Conservation (phyloP, 202 grass and related monocot genomes). For the Schoenoplectus tabernaemontani region DNA sequence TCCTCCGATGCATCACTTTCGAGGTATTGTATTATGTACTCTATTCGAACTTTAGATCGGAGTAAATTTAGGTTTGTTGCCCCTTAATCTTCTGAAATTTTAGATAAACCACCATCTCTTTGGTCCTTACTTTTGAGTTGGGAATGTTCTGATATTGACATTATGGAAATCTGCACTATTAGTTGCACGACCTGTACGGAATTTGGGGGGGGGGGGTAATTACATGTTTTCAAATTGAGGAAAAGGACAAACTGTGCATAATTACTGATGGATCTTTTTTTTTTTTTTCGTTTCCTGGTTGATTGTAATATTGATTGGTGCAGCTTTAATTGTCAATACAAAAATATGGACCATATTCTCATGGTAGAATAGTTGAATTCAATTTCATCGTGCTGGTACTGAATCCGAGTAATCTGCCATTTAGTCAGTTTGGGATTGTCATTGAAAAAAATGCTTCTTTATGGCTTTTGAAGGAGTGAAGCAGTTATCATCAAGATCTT, state of each 20-base stretch:
- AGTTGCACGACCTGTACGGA: background rate
- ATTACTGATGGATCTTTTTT: background rate
- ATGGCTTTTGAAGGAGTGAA: background rate
- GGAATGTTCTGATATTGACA: background rate
- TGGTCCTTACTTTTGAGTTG: background rate
- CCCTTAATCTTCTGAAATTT: background rate
- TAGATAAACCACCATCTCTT: background rate
- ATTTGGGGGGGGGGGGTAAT: background rate
- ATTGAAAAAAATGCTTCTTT: slow-evolving; percentile 8
- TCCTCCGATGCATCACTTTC: slow-evolving; percentile 48
- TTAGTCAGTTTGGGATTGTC: background rate
- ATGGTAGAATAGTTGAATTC: background rate
- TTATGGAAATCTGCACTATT: background rate
- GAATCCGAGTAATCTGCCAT: background rate
- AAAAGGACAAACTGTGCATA: background rate
- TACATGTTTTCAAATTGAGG: background rate
- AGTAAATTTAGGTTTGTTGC: background rate
- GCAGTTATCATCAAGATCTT: background rate
- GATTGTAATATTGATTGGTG: background rate
- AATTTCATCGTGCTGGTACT: background rate
- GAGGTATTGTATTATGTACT: slow-evolving; percentile 30
- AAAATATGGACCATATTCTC: background rate
- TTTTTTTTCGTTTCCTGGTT: background rate
- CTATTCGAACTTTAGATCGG: background rate
- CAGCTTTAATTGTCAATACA: background rate